Evolutionary conservation across 148 eudicot species (phyloP), one percentile per base, ranked within the genome.

Genomic region (Camellia lanceoleosa): DNA sequence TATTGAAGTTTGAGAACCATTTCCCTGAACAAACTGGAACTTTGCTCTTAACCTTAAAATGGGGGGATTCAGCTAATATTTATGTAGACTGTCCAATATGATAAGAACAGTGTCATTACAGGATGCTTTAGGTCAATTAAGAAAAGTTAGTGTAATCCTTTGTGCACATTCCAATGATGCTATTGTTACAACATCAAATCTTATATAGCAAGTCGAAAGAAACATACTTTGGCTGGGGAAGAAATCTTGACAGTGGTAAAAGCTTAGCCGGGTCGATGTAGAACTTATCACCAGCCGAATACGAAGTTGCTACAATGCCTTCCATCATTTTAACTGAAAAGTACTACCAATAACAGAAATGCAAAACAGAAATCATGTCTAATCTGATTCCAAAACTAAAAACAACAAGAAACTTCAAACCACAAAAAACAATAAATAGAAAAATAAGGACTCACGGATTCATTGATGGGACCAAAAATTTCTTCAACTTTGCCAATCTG

Each of bases 401-500:
- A 38, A 38, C 5, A 4, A 30, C 1, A 30, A 30, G 4, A 23
- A 49, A 55, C 7, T 15, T 2, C 9, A 23, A 13, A 78, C 51
- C 30, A 0, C 42, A 20, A 68, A 7, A 41, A 30, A 68, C 0
- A 78, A 23, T 49, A 55, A 18, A 20, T n/a, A 54, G 15, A 41
- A 71, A 23, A 55, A 11, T 65, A 49, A 46, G 47, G 54, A 80
- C 94, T 91, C 64, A 96, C 98, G 71, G 98, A 92, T 89, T 92
- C 94, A 80, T 93, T 93, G 72, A 96, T 92, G 38, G 99, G 98
- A 6, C 99, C 99, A 59, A 96, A 93, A 16, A 96, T 96, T 73
- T 96, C 98, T 71, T 93, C 98, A 30, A 93, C 98, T 86, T 89
- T 95, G 64, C 98, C 98, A 75, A 95, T 95, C 66, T 90, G 90